Conservation (phyloP, 257 asterid genomes). For the Solanum chmielewskii region DNA sequence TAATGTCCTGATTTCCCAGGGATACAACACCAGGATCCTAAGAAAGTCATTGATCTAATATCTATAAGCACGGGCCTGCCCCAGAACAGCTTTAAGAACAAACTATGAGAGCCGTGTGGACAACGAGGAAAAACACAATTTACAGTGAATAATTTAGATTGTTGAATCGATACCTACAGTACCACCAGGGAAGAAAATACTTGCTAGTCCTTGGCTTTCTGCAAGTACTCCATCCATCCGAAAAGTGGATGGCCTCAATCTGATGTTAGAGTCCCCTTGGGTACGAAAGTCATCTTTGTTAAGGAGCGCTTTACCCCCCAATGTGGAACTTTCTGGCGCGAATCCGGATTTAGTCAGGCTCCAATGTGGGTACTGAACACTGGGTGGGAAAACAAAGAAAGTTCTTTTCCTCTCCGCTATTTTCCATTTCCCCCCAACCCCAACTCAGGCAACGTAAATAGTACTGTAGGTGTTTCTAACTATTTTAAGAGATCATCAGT, state of each 20-base stretch:
- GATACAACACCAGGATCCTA: neutral
- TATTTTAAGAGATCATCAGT: no score
- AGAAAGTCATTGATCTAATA: neutral
- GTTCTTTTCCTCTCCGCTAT: neutral
- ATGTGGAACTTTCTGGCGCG: accelerated
- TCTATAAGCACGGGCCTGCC: neutral
- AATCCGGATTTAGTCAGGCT: accelerated
- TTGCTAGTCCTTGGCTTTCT: neutral
- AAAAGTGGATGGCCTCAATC: neutral
- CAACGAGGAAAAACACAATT: neutral
- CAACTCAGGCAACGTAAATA: neutral
- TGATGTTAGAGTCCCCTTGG: neutral
- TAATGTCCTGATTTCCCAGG: neutral
- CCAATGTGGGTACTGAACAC: no score
- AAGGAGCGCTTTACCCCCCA: neutral
- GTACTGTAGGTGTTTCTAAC: neutral
- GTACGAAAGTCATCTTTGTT: no score
- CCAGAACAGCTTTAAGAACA: neutral
- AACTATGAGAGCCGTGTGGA: neutral
- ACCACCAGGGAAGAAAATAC: neutral
- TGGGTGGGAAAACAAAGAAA: no score
- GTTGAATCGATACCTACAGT: neutral
- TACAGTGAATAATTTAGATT: neutral
- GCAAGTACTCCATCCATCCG: neutral
- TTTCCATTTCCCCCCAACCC: neutral